Conservation (phyloP, 176 grass and related monocot species). For the Melocanna baccifera region DNA sequence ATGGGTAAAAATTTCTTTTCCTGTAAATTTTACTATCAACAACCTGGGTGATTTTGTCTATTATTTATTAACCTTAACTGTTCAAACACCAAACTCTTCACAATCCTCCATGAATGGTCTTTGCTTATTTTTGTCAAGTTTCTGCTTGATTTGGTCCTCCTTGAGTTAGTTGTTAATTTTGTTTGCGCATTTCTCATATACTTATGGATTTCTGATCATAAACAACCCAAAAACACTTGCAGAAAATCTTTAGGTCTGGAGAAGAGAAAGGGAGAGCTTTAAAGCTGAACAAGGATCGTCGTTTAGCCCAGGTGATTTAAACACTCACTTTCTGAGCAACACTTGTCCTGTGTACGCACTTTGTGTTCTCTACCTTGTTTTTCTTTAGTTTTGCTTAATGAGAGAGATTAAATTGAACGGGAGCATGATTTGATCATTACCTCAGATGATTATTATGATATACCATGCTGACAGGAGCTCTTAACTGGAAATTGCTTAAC, state of each 20-base stretch:
- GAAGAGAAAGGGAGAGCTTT: slow-evolving; percentile 71
- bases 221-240: slow-evolving; percentile 27
- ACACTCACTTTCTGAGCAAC: neutral
- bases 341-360: neutral
- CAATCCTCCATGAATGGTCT: neutral
- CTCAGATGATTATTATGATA: neutral
- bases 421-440: neutral
- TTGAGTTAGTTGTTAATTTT: neutral
- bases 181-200: neutral
- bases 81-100: neutral
- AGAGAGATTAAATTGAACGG: neutral
- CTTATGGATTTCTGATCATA: neutral
- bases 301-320: slow-evolving; percentile 55
- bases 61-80: neutral
- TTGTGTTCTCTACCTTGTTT: neutral
- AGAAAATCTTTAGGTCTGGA: slow-evolving; percentile 74
- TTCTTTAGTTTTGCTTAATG: neutral
- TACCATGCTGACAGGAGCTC: neutral
- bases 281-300: slow-evolving; percentile 79
- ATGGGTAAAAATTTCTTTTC: neutral
- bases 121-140: neutral
- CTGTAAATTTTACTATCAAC: neutral
- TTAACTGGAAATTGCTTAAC: neutral
- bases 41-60: neutral
- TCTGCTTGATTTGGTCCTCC: neutral